phyloP scores from a whole-genome alignment of 164 flowering plant genomes.

The Vitis rupestris region DNA sequence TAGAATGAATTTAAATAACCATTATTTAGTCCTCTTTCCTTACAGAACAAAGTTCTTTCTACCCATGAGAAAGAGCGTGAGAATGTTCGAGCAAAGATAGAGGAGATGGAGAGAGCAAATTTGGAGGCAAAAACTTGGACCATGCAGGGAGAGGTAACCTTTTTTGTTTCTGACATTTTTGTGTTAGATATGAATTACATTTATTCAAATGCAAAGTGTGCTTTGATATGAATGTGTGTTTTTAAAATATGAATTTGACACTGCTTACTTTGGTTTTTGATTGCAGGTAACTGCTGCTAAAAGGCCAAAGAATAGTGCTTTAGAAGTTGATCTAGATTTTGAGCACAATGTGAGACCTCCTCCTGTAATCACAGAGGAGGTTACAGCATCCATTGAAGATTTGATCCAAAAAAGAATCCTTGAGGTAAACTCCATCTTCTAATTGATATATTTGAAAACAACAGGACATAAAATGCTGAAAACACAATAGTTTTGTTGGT shows the following conservation, averaged over 20 bases:
- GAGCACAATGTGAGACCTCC: conserved; percentile 90
- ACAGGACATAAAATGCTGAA: background rate
- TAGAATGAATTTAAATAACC: background rate
- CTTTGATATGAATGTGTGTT: too few relatives aligned
- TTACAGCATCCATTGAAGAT: conserved; percentile 79
- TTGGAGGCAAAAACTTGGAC: conserved; percentile 81
- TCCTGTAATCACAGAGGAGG: conserved; percentile 87
- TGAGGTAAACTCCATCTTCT: conserved; percentile 48
- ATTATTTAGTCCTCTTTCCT: background rate
- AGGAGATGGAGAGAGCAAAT: conserved; percentile 78
- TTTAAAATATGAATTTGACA: too few relatives aligned
- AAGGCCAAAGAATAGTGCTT: conserved; percentile 91
- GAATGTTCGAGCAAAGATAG: conserved; percentile 54
- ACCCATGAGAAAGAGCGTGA: conserved; percentile 70
- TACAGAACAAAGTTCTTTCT: conserved; percentile 62
- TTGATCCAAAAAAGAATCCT: conserved; percentile 64
- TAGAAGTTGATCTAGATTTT: conserved; percentile 90
- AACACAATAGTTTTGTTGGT: too few relatives aligned
- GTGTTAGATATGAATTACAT: too few relatives aligned
- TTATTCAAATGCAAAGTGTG: too few relatives aligned
- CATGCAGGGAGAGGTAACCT: conserved; percentile 90
- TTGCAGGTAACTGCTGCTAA: conserved; percentile 74
- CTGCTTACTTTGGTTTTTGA: conserved; percentile 2
- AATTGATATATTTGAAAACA: background rate
- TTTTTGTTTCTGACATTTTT: background rate